Evolutionary conservation across 768 basidiomycete species (phyloP).

Genomic region (Rhizopogon vinicolor): DNA sequence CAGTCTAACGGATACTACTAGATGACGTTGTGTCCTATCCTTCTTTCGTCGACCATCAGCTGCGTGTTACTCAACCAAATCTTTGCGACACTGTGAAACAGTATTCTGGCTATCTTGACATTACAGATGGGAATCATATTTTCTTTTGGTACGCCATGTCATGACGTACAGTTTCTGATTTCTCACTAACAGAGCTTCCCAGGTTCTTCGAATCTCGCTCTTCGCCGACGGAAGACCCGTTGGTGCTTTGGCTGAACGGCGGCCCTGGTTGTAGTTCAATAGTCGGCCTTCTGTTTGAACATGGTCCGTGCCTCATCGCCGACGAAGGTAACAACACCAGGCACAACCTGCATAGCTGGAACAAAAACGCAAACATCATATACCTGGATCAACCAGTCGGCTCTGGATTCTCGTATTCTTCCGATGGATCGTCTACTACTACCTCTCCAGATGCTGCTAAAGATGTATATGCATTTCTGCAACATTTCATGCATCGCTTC

Average conservation of each 20-base stretch:
- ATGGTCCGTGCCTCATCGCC: conserved; percentile 20
- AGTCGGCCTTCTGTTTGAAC: conserved; percentile 19
- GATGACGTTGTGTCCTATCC: neutral
- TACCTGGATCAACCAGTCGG: conserved; percentile 32
- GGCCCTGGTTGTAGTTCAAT: conserved; percentile 29
- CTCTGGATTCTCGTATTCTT: conserved; percentile 45
- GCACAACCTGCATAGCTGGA: conserved; percentile 41
- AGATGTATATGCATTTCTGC: conserved; percentile 30
- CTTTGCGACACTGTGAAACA: conserved; percentile 52
- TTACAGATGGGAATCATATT: conserved; percentile 47
- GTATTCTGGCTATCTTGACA: conserved; percentile 55
- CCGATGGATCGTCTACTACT: conserved; percentile 20
- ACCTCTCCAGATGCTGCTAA: conserved; percentile 27
- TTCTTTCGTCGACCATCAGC: neutral
- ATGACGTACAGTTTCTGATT: neutral
- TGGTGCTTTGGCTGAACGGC: conserved; percentile 25
- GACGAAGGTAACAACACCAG: conserved; percentile 10
- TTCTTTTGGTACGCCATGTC: neutral
- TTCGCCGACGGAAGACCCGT: conserved; percentile 19
- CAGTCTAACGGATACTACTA: neutral
- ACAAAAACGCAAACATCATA: conserved; percentile 28
- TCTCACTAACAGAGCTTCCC: neutral
- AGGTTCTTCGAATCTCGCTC: conserved; percentile 28
- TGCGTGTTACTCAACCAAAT: conserved; percentile 37
- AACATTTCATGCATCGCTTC: conserved; percentile 30